These are phyloP conservation scores for Gremmenia infestans DNA, from an alignment of 2,329 filamentous ascomycete species.

Conservation along the genomic window DNA sequence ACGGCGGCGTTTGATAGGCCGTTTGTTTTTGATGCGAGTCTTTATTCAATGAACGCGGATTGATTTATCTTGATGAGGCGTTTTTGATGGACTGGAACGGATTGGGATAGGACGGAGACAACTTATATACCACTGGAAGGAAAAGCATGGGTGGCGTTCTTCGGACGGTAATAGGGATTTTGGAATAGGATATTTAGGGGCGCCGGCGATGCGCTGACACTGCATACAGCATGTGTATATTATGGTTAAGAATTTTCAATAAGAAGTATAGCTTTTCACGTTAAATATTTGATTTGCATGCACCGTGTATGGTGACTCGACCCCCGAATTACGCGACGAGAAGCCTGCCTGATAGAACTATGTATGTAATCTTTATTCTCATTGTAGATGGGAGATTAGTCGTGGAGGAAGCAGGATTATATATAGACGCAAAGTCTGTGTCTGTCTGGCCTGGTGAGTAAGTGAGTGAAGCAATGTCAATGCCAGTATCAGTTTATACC, in stretches of 20 bases:
- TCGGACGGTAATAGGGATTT: neutral
- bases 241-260: neutral
- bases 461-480: too few species aligned
- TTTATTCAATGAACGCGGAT: slow-evolving; percentile 38
- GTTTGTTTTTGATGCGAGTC: slow-evolving; percentile 45
- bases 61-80: slow-evolving; percentile 19
- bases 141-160: slow-evolving; percentile 16
- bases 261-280: slow-evolving; percentile 1
- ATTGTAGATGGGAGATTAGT: too few species aligned
- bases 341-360: too few species aligned
- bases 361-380: too few species aligned
- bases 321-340: too few species aligned
- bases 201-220: slow-evolving; percentile 6
- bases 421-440: too few species aligned
- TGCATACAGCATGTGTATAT: slow-evolving; percentile 5
- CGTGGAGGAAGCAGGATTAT: too few species aligned
- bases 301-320: too few species aligned
- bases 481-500: too few species aligned
- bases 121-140: neutral
- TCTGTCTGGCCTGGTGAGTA: too few species aligned
- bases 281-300: neutral
- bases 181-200: neutral
- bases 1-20: slow-evolving; percentile 46
- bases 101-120: slow-evolving; percentile 4
- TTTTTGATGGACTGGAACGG: slow-evolving; percentile 10